Base-by-base conservation (phyloP, 2,329 filamentous ascomycete genomes). In the Talaromyces sp. region DNA sequence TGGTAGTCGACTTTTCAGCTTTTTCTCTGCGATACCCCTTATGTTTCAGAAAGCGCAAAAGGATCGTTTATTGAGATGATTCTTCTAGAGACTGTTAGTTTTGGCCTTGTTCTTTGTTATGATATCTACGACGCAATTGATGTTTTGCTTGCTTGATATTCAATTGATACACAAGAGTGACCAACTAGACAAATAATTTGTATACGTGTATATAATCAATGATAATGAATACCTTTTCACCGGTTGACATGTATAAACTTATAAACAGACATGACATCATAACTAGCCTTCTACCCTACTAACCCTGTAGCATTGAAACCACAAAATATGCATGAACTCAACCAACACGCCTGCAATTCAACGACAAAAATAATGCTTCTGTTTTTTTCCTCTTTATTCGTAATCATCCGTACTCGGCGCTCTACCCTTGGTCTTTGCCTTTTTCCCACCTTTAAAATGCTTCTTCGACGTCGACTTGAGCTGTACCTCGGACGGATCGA, bases 391-490 rank as follows among this genome's bases (percentile, higher is more conserved):
- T n/a, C n/a, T n/a, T 52, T n/a, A 52, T 10, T 61, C 59, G 24
- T 62, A 62, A 31, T 62, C 60, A 56, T 59, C 60, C 43, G 57
- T 31, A 35, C 41, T 27, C 27, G 48, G 48, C 26, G 65, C 68
- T 63, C 68, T 72, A 57, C 66, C 70, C 65, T 67, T 68, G 38
- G 63, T 66, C 67, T 62, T 63, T 19, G 68, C 69, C 51, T 67
- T 70, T 43, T 76, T 76, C 59, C 75, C 74, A 11, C 67, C 72
- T 66, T 77, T 77, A 65, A 77, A 76, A 77, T 99, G 94, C 80
- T 97, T 97, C 85, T 99, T 99, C 60, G 87, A 84, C 56, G 80
- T 80, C 61, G 80, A 80, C 60, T 74, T 78, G 65, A 94, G 41
- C 61, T 29, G 54, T 7, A 59, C 60, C 19, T 97, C 93, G 62